Evolutionary conservation across 148 eudicot species (phyloP), one percentile per base, ranked within the genome.

Genomic region (Vaccinium myrtillus): DNA sequence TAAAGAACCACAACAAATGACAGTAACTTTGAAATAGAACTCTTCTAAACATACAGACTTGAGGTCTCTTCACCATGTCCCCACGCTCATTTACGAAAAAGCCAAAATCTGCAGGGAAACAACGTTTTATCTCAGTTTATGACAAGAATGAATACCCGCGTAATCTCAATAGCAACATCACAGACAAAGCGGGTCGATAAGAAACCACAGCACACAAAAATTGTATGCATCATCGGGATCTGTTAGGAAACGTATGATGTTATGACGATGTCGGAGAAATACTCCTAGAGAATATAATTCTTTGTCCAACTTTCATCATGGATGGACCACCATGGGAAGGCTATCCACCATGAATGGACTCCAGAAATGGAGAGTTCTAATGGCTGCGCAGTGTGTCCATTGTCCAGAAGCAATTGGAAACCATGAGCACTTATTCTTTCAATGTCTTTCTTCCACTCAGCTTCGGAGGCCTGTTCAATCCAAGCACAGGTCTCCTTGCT

Each of bases 21-120:
- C n/a, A n/a, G n/a, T n/a, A n/a, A n/a, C n/a, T n/a, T n/a, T n/a
- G n/a, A n/a, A n/a, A n/a, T n/a, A n/a, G n/a, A n/a, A n/a, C n/a
- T n/a, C n/a, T n/a, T n/a, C n/a, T n/a, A n/a, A n/a, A n/a, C n/a
- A n/a, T n/a, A n/a, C n/a, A n/a, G n/a, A n/a, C n/a, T n/a, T n/a
- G n/a, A n/a, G n/a, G n/a, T n/a, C n/a, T n/a, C n/a, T n/a, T n/a
- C n/a, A n/a, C n/a, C n/a, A n/a, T n/a, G n/a, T 84, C 84, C 82
- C 96, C 98, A 79, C 87, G 71, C 75, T 91, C 98, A 85, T 94
- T 93, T 8, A 95, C 85, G n/a, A 89, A 93, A 89, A 97, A 97
- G 0, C 99, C 98, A 90, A 95, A 97, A 54, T 96, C 98, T 97
- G 95, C 87, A 90, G 82, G 30, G 58, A 82, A 76, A 77, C 30